These are phyloP conservation scores for Austroboletus sp. DNA, from an alignment of 1,284 basidiomycete genomes.

Conservation along the genomic window DNA sequence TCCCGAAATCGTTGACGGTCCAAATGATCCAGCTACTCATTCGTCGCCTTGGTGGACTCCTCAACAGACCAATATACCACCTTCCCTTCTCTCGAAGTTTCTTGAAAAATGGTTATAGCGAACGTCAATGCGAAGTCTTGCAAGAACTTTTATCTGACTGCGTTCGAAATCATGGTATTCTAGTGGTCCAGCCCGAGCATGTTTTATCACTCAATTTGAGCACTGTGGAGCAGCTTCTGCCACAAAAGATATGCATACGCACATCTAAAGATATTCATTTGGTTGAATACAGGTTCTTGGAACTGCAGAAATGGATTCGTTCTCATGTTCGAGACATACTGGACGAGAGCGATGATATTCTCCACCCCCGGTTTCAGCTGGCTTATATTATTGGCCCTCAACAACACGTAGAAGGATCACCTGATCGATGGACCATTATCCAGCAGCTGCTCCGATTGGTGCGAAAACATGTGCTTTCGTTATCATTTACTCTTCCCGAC, in stretches of 20 bases:
- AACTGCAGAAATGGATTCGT: constrained; percentile 27
- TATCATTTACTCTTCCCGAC: neutral
- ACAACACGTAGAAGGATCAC: constrained; percentile 37
- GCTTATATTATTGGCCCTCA: constrained; percentile 40
- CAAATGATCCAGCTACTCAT: constrained; percentile 48
- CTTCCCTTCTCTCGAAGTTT: constrained; percentile 41
- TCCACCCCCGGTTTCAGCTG: constrained; percentile 39
- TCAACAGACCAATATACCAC: constrained; percentile 41
- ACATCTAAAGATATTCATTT: neutral
- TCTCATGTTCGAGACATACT: constrained; percentile 31
- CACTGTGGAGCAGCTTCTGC: constrained; percentile 19
- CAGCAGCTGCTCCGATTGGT: constrained; percentile 36
- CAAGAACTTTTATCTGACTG: constrained; percentile 34
- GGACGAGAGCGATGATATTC: constrained; percentile 42
- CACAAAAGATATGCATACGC: neutral
- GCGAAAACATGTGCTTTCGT: constrained; percentile 6
- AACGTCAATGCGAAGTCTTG: neutral
- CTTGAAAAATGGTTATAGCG: constrained; percentile 14
- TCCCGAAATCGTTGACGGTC: constrained; percentile 38
- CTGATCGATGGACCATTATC: constrained; percentile 42
- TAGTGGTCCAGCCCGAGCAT: constrained; percentile 48
- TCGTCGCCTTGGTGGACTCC: constrained; percentile 38
- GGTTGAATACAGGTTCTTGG: neutral
- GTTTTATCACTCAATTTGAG: constrained; percentile 37
- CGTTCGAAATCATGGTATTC: constrained; percentile 34